Conservation (phyloP, 768 basidiomycete species). For the Vishniacozyma victoriae region DNA sequence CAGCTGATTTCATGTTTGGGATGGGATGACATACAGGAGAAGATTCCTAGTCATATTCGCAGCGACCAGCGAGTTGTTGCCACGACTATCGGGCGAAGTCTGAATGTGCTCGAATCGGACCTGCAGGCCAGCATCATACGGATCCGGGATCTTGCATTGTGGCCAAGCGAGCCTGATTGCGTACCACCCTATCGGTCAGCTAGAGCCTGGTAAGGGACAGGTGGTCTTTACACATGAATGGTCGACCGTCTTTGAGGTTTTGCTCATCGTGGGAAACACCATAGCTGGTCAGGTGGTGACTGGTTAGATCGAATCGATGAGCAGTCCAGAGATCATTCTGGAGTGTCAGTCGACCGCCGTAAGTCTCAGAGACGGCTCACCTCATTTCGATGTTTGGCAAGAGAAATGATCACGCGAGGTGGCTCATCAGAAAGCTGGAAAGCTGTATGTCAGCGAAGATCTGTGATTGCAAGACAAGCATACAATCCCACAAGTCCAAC, state of each 20-base stretch:
- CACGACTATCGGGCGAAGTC: slow-evolving; percentile 12
- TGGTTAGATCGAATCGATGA: slow-evolving; percentile 44
- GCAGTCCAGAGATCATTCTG: slow-evolving; percentile 42
- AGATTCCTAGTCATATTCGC: slow-evolving; percentile 41
- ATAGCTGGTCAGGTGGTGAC: slow-evolving; percentile 35
- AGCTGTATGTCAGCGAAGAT: not conserved
- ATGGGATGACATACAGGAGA: slow-evolving; percentile 27
- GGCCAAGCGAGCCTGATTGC: slow-evolving; percentile 45
- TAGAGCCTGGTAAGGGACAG: not conserved
- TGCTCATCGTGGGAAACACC: slow-evolving; percentile 30
- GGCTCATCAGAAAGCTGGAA: slow-evolving; percentile 14
- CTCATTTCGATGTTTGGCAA: slow-evolving; percentile 42
- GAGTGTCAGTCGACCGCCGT: slow-evolving; percentile 3
- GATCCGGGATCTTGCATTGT: slow-evolving; percentile 28
- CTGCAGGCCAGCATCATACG: not conserved
- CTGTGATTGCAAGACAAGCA: slow-evolving; percentile 6
- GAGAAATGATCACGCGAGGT: slow-evolving; percentile 43
- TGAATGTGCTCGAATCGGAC: slow-evolving; percentile 15
- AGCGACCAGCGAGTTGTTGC: slow-evolving; percentile 42
- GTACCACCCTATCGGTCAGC: slow-evolving; percentile 40
- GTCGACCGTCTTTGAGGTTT: slow-evolving; percentile 37
- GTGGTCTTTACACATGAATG: slow-evolving; percentile 38
- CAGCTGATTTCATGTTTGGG: not conserved
- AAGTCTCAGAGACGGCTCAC: slow-evolving; percentile 10
- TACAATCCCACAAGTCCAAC: slow-evolving; percentile 44